Evolutionary conservation across 192 early-diverging fungal species (phyloP).

Genomic region (Rhizophagus sp.): DNA sequence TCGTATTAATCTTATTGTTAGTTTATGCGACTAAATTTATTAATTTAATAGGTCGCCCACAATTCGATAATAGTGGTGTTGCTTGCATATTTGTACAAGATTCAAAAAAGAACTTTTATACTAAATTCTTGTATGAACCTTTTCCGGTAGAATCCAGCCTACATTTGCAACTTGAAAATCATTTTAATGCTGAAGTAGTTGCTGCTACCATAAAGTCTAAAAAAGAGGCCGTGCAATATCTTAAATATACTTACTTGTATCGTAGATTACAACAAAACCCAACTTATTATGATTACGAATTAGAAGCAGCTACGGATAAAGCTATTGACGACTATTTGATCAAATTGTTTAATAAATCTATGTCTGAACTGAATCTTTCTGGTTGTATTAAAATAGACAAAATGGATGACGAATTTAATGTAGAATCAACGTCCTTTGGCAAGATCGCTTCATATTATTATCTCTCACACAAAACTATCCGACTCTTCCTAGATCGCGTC

Average conservation of each 20-base stretch:
- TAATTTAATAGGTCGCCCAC: conserved; percentile 65
- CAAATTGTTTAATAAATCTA: conserved; percentile 69
- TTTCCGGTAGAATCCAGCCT: conserved; percentile 88
- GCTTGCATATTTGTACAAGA: conserved; percentile 95
- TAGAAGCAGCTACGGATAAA: conserved; percentile 67
- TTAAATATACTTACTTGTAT: conserved; percentile 97
- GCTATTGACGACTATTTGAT: conserved; percentile 80
- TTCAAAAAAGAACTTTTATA: conserved; percentile 97
- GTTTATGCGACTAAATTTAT: neutral
- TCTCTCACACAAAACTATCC: conserved; percentile 79
- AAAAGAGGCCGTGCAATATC: conserved; percentile 93
- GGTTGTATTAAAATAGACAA: conserved; percentile 72
- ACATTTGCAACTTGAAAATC: conserved; percentile 76
- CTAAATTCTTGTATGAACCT: conserved; percentile 95
- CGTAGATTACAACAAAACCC: conserved; percentile 92
- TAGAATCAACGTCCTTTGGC: conserved; percentile 76
- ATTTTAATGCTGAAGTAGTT: conserved; percentile 94
- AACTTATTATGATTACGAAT: conserved; percentile 96
- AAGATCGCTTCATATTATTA: conserved; percentile 92
- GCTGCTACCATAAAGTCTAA: conserved; percentile 82
- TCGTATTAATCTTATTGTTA: neutral
- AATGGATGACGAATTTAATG: conserved; percentile 61
- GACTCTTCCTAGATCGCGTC: conserved; percentile 63
- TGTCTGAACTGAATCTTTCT: conserved; percentile 67
- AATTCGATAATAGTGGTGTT: conserved; percentile 92